Conservation (phyloP, 2,329 filamentous ascomycete species). For the Pleomassaria siparia region DNA sequence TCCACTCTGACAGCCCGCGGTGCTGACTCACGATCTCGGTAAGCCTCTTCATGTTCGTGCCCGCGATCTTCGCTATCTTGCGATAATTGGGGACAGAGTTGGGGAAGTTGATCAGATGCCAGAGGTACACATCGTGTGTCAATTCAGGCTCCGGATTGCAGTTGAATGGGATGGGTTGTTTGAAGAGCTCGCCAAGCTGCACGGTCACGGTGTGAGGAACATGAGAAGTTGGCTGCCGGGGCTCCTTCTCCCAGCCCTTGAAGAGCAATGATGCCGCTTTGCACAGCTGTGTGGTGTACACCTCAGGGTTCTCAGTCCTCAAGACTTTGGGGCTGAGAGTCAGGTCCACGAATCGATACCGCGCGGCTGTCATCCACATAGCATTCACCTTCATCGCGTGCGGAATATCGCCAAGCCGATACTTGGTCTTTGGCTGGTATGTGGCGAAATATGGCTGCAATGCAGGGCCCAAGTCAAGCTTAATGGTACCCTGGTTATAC, state of each 20-base stretch:
- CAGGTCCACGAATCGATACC: slow-evolving; percentile 6
- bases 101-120: too few relatives aligned
- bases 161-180: slow-evolving; percentile 17
- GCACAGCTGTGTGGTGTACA: slow-evolving; percentile 6
- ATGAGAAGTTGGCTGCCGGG: background rate
- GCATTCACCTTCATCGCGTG: background rate
- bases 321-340: slow-evolving; percentile 8
- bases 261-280: slow-evolving; percentile 10
- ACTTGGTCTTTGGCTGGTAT: slow-evolving; percentile 4
- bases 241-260: slow-evolving; percentile 12
- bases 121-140: too few relatives aligned
- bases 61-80: too few relatives aligned
- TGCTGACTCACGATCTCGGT: too few relatives aligned
- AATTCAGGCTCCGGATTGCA: too few relatives aligned
- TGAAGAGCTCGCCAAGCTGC: slow-evolving; percentile 12
- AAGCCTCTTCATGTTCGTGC: too few relatives aligned
- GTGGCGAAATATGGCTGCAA: slow-evolving; percentile 9
- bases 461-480: slow-evolving; percentile 1
- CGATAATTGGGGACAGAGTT: too few relatives aligned
- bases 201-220: slow-evolving; percentile 7
- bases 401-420: slow-evolving; percentile 1
- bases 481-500: slow-evolving; percentile 5
- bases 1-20: too few relatives aligned
- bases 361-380: slow-evolving; percentile 14
- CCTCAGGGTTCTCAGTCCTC: slow-evolving; percentile 4